Percentiles rank a stretch among this genome's conserved stretches.
phyloP scores from a whole-genome alignment of 1,284 basidiomycete genomes.

The Amylostereum areolatum region DNA sequence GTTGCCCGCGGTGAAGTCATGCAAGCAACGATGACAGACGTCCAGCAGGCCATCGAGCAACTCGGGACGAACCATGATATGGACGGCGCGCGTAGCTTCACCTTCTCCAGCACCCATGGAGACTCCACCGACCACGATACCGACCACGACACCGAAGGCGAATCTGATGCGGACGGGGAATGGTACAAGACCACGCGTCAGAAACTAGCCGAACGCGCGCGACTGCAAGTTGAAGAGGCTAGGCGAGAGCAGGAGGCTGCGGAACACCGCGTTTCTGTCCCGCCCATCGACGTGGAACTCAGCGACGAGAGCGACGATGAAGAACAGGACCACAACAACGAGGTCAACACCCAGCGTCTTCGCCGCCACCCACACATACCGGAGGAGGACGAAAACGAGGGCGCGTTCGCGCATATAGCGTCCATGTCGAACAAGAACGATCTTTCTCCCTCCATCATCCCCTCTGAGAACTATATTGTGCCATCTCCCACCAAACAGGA shows the following conservation, averaged over 20 bases:
- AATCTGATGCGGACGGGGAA: conserved; percentile 35
- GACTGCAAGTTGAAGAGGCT: conserved; percentile 46
- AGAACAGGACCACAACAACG: conserved; percentile 45
- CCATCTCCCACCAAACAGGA: conserved; percentile 27
- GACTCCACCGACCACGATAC: conserved; percentile 49
- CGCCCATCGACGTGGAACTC: conserved; percentile 69
- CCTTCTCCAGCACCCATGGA: conserved; percentile 62
- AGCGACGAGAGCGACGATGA: conserved; percentile 76
- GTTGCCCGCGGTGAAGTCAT: conserved; percentile 70
- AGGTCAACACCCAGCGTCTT: conserved; percentile 12
- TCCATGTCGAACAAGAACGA: too few relatives aligned
- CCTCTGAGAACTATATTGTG: conserved; percentile 26
- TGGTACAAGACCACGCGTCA: conserved; percentile 64
- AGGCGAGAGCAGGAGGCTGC: conserved; percentile 42
- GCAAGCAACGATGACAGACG: conserved; percentile 82
- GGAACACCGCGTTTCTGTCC: conserved; percentile 40
- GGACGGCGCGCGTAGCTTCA: conserved; percentile 63
- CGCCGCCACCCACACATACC: conserved; percentile 50
- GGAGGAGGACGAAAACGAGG: conserved; percentile 59
- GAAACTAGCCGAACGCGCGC: conserved; percentile 72
- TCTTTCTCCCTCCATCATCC: conserved; percentile 19
- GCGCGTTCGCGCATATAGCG: too few relatives aligned
- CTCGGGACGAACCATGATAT: conserved; percentile 48
- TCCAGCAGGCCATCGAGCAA: conserved; percentile 81
- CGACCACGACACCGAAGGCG: conserved; percentile 51